Base-by-base conservation (phyloP, 1,284 basidiomycete genomes). In the Rhodotorula sp. region DNA sequence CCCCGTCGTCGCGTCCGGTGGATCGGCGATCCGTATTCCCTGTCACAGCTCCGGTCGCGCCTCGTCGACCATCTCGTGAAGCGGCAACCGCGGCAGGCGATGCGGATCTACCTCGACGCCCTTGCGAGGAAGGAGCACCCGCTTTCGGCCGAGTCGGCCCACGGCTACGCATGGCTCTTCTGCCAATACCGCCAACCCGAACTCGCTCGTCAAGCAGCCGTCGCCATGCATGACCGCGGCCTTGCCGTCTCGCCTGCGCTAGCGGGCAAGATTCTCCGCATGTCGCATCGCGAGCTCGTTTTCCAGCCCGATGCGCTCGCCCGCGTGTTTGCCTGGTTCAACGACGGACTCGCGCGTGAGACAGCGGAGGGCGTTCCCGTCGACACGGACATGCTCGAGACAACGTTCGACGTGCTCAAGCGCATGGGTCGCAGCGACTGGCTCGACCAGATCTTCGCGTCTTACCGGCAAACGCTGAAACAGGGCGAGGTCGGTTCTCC, bases 291-390 rank as follows among this genome's bases (percentile, higher is more conserved):
- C 56, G 61, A 64, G 4, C 41, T 76, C 48, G 41, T 64, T 16
- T 21, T 54, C 46, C 60, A 76, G 41, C 50, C 54, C 3, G 70
- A 67, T 17, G n/a, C n/a, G 8, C 62, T 72, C 25, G 67, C 59
- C 1, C 23, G 7, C 5, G 70, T 76, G 9, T 46, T 76, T 23
- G 60, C 23, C 5, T 76, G 74, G 74, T 42, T 76, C 13, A 56
- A 59, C 44, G 25, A 53, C 7, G 72, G 65, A 3, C 46, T 76
- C n/a, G 25, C 48, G n/a, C 41, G 52, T 42, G 60, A 55, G n/a
- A 46, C 53, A 46, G 7, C 23, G 5, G 46, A n/a, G 10, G 61
- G 62, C 10, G 45, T 34, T 23, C 21, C 17, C 19, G 49, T 59
- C 17, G 72, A 73, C 49, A 61, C 52, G 21, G 23, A 46, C 25